Base-by-base conservation (phyloP, 495 filamentous ascomycete species). In the Xylaria sp. region DNA sequence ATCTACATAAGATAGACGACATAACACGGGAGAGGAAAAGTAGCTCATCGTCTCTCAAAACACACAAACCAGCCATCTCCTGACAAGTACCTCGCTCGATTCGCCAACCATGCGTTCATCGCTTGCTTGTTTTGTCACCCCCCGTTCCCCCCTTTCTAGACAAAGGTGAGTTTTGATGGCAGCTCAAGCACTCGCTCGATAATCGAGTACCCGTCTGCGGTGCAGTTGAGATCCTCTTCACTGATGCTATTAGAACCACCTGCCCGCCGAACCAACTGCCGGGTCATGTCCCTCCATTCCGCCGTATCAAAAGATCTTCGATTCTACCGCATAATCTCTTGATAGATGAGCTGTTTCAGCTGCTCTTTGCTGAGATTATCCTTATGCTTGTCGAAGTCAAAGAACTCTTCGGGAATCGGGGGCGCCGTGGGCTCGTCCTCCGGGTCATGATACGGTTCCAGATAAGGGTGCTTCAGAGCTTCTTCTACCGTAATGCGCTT, bases 371-470 rank as follows among this genome's bases (percentile, higher is more conserved):
- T 97, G 73, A 99, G 85, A 71, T 91, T 94, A 81, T 99, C 97
- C 90, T 99, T 99, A 85, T 97, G 96, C 88, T 97, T 97, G 84
- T 99, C 97, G 79, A 99, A 99, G 82, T 98, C 96, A 81, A 99
- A 99, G 88, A 99, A 99, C 77, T 97, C 94, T 77, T 98, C 94
- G 0, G 97, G 97, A 74, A 99, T 99, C 19, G 97, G 94, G 15
- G 93, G 90, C 14, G 97, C 97, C 19, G 93, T 97, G 50, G 97
- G 97, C 88, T 99, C 97, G 81, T 99, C 97, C 74, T 98, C 97
- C 19, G 97, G 97, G 79, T 99, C 97, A 80, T 99, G 97, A 82
- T 99, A 99, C 3, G 97, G 96, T 82, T 98, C 97, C 43, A 99
- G 88, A 81, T 99, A 99, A 8, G 97, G 96, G 82, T 99, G 97